Evolutionary conservation across 2,329 filamentous ascomycete genomes (phyloP).

Genomic region (Colletotrichum sp.): DNA sequence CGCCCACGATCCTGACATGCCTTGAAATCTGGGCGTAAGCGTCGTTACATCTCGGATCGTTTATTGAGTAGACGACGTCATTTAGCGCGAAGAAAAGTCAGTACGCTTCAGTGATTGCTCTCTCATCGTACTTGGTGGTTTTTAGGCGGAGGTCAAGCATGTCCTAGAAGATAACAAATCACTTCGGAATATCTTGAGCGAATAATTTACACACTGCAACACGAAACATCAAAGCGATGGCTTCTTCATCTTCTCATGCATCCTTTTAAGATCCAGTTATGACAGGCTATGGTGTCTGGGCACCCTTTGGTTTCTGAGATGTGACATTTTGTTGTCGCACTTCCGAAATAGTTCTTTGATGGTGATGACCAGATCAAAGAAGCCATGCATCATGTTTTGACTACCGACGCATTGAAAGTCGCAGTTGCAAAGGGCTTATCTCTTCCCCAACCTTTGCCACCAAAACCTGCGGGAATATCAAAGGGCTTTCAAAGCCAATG

Average conservation of each 20-base stretch:
- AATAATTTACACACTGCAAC: neutral
- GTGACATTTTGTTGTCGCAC: accelerated
- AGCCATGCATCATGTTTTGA: neutral
- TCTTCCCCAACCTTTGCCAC: neutral
- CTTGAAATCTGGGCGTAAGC: neutral
- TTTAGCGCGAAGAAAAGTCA: neutral
- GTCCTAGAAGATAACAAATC: neutral
- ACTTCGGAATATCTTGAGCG: neutral
- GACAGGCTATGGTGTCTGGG: neutral
- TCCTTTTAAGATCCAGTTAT: neutral
- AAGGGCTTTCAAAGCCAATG: neutral
- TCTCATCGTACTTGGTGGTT: neutral
- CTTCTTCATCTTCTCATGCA: neutral
- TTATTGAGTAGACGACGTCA: neutral
- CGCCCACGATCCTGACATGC: neutral
- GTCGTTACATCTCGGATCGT: neutral
- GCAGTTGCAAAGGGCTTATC: neutral
- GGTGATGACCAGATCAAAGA: neutral
- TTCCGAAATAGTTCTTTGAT: neutral
- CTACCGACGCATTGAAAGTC: neutral
- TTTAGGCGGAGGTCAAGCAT: neutral
- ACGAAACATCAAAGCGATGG: neutral
- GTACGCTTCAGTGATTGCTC: neutral
- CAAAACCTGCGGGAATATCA: neutral
- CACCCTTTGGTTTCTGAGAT: neutral